Evolutionary conservation across 306 rosid species (phyloP).

Genomic region (Pyrus betulifolia): DNA sequence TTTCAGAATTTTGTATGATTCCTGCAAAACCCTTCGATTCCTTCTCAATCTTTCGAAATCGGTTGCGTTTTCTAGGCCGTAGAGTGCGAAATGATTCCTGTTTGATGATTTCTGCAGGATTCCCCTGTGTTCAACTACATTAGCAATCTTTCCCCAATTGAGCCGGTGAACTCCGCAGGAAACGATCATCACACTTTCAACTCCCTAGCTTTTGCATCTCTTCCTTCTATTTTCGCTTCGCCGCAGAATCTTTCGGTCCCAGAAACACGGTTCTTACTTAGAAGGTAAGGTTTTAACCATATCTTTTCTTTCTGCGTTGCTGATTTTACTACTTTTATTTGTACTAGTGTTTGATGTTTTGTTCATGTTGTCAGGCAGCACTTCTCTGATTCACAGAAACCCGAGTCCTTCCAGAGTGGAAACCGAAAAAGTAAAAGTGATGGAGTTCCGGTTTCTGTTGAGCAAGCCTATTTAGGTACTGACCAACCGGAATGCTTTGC

Average conservation of each 20-base stretch:
- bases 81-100: background rate
- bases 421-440: background rate
- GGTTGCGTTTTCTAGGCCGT: background rate
- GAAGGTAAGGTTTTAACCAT: conserved; percentile 32
- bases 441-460: conserved; percentile 2
- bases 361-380: conserved; percentile 17
- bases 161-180: conserved; percentile 50
- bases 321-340: background rate
- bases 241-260: conserved; percentile 49
- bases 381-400: conserved; percentile 3
- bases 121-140: conserved; percentile 75
- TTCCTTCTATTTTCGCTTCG: conserved; percentile 75
- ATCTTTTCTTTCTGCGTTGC: background rate
- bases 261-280: conserved; percentile 60
- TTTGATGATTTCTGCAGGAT: conserved; percentile 50
- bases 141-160: conserved; percentile 77
- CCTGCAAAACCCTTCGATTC: background rate
- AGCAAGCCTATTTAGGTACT: background rate
- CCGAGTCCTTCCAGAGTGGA: background rate
- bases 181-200: conserved; percentile 52
- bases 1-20: background rate
- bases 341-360: background rate
- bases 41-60: background rate
- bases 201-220: conserved; percentile 64
- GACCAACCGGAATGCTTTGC: background rate